Evolutionary conservation across 768 basidiomycete species (phyloP), one percentile per base, ranked within the genome.

Genomic region (Saitozyma podzolica): DNA sequence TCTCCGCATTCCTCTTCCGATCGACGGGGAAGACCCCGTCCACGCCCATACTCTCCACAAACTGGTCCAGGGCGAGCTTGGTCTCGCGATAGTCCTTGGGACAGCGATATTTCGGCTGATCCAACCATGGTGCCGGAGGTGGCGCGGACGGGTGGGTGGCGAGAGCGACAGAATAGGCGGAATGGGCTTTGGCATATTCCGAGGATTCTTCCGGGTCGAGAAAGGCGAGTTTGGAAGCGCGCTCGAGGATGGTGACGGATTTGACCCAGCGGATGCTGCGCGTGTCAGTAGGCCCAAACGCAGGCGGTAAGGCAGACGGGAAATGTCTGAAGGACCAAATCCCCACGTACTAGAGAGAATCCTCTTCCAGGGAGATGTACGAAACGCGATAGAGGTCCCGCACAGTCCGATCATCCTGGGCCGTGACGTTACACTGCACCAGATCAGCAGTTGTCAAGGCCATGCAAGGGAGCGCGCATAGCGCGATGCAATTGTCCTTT

Each of bases 221-320:
- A 41, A 69, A 68, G 19, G 72, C 74, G 7, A 76, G 56, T 58
- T 76, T 76, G 45, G 72, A 62, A 8, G 72, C 62, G 48, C 74
- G 51, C 55, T 76, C 74, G 5, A 76, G 61, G 5, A 75, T 57
- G 8, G 62, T 55, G 10, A 61, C 19, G 9, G 51, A 48, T 42
- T 65, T 60, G 29, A 67, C n/a, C 70, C 69, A 74, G 39, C 66
- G 65, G 9, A 65, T 56, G 47, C 69, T 69, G 48, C 6, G 47
- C 8, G 13, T 29, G 43, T 66, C 58, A 58, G 54, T 41, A 19
- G n/a, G n/a, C n/a, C n/a, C n/a, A n/a, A n/a, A n/a, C n/a, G n/a
- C n/a, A n/a, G n/a, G n/a, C n/a, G n/a, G n/a, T n/a, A n/a, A n/a
- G n/a, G n/a, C n/a, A n/a, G n/a, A n/a, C n/a, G n/a, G n/a, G n/a